Conservation (phyloP, 73 alveolate genomes). For the Tetrahymena elliotti region DNA sequence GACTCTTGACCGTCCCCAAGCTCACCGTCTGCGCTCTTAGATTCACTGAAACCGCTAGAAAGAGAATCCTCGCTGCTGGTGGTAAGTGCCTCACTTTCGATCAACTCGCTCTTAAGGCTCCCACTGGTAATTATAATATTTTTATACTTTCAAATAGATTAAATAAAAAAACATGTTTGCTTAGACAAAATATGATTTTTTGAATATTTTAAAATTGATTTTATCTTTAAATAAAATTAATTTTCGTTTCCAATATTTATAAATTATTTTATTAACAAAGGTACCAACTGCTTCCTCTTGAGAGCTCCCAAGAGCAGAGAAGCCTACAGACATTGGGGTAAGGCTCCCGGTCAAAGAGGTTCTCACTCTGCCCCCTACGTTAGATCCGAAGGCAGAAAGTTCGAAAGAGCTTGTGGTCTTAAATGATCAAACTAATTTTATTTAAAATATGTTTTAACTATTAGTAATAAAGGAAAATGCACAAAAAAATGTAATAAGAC, state of each 20-base stretch:
- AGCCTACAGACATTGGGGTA: conserved; percentile 86
- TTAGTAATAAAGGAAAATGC: not conserved
- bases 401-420: conserved; percentile 41
- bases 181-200: not conserved
- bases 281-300: conserved; percentile 76
- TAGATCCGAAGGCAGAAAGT: conserved; percentile 57
- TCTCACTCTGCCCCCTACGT: conserved; percentile 38
- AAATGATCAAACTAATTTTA: not conserved
- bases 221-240: not conserved
- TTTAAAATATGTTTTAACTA: not conserved
- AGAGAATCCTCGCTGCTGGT: conserved; percentile 87
- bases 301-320: conserved; percentile 95
- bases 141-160: too few species aligned
- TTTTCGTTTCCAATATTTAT: not conserved
- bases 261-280: not conserved
- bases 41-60: conserved; percentile 95
- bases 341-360: conserved; percentile 86
- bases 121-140: conserved; percentile 77
- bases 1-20: conserved; percentile 76
- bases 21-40: conserved; percentile 88
- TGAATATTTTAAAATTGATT: conserved; percentile 18
- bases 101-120: conserved; percentile 76
- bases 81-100: conserved; percentile 94
- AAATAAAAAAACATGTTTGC: too few species aligned
- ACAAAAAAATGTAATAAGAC: not conserved